Conservation (phyloP, 306 rosid genomes). For the Erythrophleum fordii region DNA sequence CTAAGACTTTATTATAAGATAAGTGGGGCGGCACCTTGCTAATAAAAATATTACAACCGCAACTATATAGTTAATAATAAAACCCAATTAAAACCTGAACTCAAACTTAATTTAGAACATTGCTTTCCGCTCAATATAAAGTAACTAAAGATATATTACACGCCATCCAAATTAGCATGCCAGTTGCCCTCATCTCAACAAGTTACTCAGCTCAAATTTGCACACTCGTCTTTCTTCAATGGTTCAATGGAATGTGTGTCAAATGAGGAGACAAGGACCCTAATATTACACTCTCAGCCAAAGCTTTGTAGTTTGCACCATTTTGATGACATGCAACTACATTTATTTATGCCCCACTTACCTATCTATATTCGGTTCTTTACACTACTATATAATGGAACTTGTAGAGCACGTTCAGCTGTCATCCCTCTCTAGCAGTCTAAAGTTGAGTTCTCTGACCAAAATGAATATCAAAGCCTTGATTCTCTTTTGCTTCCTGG, state of each 20-base stretch:
- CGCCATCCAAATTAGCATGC: neutral
- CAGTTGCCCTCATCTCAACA: neutral
- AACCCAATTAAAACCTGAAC: too few species aligned
- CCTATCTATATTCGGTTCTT: neutral
- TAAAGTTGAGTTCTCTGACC: neutral
- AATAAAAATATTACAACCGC: too few species aligned
- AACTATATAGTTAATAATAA: too few species aligned
- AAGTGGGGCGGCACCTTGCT: too few species aligned
- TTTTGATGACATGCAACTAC: neutral
- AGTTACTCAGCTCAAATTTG: neutral
- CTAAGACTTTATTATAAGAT: too few species aligned
- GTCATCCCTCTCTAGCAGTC: neutral
- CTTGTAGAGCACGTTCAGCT: neutral
- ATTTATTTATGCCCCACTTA: neutral
- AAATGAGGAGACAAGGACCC: neutral
- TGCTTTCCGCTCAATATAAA: neutral
- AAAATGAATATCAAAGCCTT: neutral
- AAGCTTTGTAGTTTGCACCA: neutral
- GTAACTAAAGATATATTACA: neutral
- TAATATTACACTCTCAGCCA: neutral
- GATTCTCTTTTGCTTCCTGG: neutral
- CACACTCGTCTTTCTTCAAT: neutral
- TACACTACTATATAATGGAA: too few species aligned
- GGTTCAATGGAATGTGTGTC: neutral
- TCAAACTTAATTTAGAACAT: too few species aligned